phyloP scores from a whole-genome alignment of 257 asterid genomes.

The Asclepias syriaca region DNA sequence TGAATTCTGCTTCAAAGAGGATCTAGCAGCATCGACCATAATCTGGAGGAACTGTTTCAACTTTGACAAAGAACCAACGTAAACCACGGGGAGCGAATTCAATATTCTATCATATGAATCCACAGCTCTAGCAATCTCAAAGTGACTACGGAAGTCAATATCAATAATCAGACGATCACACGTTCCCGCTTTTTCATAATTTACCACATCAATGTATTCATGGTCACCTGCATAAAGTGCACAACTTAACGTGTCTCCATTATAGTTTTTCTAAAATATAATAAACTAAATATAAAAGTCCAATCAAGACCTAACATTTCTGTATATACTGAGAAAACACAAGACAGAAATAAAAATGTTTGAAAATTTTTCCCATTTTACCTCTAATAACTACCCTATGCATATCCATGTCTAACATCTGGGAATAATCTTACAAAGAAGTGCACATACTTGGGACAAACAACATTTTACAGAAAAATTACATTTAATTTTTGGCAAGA shows the following conservation, averaged over 20 bases:
- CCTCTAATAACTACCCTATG: neutral
- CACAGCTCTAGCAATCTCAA: slow-evolving; percentile 82
- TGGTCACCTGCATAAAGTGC: slow-evolving; percentile 49
- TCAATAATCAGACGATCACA: slow-evolving; percentile 52
- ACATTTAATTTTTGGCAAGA: too few species aligned
- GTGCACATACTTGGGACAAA: neutral
- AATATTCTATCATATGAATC: slow-evolving; percentile 55
- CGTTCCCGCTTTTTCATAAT: slow-evolving; percentile 29
- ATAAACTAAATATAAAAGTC: neutral
- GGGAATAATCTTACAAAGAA: neutral
- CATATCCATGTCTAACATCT: neutral
- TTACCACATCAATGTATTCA: slow-evolving; percentile 57
- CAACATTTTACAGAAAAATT: too few species aligned
- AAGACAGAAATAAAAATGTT: neutral
- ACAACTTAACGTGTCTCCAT: neutral
- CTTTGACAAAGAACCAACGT: slow-evolving; percentile 51
- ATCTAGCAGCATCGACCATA: slow-evolving; percentile 74
- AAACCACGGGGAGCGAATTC: slow-evolving; percentile 55
- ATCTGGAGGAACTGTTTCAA: slow-evolving; percentile 55
- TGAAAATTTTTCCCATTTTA: neutral
- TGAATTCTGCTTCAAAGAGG: slow-evolving; percentile 67
- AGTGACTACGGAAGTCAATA: slow-evolving; percentile 66
- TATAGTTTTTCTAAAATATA: neutral
- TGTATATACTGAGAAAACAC: neutral
- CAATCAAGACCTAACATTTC: neutral